Base-by-base conservation (phyloP, 1,284 basidiomycete species). In the Rhodotorula sp. region DNA sequence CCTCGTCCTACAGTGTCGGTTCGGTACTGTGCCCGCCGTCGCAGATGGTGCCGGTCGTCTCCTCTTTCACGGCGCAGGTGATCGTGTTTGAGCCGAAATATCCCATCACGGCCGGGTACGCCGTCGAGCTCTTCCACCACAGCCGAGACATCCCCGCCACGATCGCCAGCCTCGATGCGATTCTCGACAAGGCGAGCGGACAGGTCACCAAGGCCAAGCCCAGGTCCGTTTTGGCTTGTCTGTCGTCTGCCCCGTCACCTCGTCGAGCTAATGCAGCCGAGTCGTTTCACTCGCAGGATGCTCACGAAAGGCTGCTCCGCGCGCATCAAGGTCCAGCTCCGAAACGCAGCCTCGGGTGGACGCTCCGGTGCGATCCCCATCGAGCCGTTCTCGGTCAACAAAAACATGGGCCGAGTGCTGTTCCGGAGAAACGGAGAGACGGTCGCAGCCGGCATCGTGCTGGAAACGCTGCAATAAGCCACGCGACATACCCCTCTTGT, bases 321-420 rank as follows among this genome's bases (percentile, higher is more conserved):
- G 14, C 88, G 92, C 75, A 89, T 98, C 0, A 88, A 92, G 78
- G 88, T 99, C 64, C 86, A 87, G 3, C 80, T 97, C 31, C 87
- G 93, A 29, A 65, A 78, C 1, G 69, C 82, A 0, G 83, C 84
- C 4, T 29, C 51, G 20, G 83, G 68, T 5, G 68, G 85, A 8
- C 65, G 76, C 5, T 85, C 76, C 7, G 54, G 43, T 16, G 85
- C 88, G 3, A 89, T 97, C 46, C 91, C 94, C 3, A 80, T 97
- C 26, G 96, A 99, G 80, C 87, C 91, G 2, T 96, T 96, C 73
- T 82, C 88, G 5, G 84, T 84, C n/a, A 98, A 94, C 83, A 98
- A 98, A 82, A 93, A 97, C 75, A 97, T 99, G 96, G 95, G 95
- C 0, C 85, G 96, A 57, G 87, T 99, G 60, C 81, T 99, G 65